A percentile compares a stretch with the other conserved stretches of the same genome.
Conservation (phyloP, 2,329 filamentous ascomycete species). For the Aspergillus japonicus region DNA sequence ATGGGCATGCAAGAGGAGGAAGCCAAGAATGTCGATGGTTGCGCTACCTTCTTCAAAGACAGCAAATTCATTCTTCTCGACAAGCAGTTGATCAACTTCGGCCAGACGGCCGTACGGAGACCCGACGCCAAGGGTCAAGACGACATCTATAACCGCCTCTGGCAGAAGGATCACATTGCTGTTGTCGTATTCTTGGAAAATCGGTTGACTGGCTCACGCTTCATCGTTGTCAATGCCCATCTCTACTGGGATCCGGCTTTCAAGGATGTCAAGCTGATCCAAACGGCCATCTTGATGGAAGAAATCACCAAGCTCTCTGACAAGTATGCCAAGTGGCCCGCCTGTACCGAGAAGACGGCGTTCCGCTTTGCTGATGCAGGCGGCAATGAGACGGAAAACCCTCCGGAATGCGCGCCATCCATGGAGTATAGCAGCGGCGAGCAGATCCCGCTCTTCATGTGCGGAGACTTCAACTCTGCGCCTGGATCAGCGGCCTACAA, state of each 20-base stretch:
- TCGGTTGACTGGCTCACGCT: constrained; percentile 78
- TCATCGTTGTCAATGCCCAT: constrained; percentile 93
- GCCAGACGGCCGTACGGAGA: constrained; percentile 85
- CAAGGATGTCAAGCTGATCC: constrained; percentile 93
- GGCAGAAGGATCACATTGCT: constrained; percentile 97
- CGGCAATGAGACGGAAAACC: constrained; percentile 42
- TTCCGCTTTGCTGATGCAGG: constrained; percentile 53
- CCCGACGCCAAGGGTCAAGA: constrained; percentile 97
- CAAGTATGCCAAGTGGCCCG: constrained; percentile 74
- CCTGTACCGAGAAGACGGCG: constrained; percentile 73
- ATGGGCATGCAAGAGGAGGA: constrained; percentile 91
- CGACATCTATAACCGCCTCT: constrained; percentile 97
- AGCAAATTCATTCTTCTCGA: constrained; percentile 92
- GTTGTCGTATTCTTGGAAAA: constrained; percentile 92
- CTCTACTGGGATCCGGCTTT: constrained; percentile 90
- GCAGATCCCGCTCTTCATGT: constrained; percentile 86
- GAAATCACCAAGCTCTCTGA: constrained; percentile 83
- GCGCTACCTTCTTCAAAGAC: constrained; percentile 93
- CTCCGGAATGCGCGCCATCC: constrained; percentile 69
- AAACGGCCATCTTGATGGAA: constrained; percentile 94
- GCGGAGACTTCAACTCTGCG: constrained; percentile 94
- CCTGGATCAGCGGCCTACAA: constrained; percentile 88
- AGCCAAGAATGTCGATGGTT: constrained; percentile 87
- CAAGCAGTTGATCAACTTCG: constrained; percentile 91
- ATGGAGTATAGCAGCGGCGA: constrained; percentile 82